phyloP scores from a whole-genome alignment of 202 grass and related monocot species.

The Panicum virgatum region DNA sequence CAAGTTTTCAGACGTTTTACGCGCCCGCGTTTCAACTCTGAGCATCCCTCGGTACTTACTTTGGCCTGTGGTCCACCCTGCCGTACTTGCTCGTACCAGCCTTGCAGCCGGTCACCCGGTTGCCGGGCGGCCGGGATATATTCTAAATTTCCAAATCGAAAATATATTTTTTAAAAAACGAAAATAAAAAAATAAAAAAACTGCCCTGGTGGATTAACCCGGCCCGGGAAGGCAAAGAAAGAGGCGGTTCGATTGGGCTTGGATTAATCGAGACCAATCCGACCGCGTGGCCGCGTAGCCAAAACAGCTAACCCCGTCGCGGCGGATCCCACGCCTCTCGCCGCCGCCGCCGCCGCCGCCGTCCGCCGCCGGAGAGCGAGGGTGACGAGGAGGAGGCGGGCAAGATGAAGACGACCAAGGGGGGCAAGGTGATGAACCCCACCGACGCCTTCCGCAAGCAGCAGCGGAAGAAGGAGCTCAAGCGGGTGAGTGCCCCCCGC shows the following conservation, averaged over 20 bases:
- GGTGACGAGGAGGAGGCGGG: background rate
- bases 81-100: too few species aligned
- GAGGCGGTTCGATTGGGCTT: background rate
- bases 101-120: too few species aligned
- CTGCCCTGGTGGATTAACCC: background rate
- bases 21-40: too few species aligned
- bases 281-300: background rate
- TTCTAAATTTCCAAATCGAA: too few species aligned
- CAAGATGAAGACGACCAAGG: slow-evolving; percentile 99
- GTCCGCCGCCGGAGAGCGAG: slow-evolving; percentile 18
- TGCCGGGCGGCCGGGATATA: too few species aligned
- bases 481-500: slow-evolving; percentile 57
- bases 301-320: background rate
- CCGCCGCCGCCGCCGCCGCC: slow-evolving; percentile 35
- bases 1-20: too few species aligned
- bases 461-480: slow-evolving; percentile 96
- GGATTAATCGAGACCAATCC: background rate
- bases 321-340: slow-evolving; percentile 4
- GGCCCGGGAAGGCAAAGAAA: fast-evolving
- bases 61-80: too few species aligned
- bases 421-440: slow-evolving; percentile 98
- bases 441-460: slow-evolving; percentile 96
- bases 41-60: too few species aligned
- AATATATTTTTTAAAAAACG: too few species aligned
- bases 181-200: too few species aligned